Base-by-base conservation (phyloP, 176 grass and related monocot genomes). In the sorghum (Sorghum bicolor) region DNA sequence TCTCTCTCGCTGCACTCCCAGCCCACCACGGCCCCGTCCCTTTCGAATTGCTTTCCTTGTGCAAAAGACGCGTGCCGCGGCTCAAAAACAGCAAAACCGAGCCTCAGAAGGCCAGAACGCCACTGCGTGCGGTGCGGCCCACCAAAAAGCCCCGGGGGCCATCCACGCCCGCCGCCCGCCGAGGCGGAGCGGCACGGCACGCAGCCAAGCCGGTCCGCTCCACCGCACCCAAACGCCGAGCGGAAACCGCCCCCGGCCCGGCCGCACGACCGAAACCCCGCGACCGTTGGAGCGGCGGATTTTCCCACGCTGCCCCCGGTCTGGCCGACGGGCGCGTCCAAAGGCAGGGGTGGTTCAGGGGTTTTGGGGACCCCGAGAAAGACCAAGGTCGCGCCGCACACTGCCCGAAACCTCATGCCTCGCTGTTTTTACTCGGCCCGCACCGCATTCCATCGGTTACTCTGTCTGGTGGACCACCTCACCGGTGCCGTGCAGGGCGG, bases 281-380 rank as follows among this genome's bases (percentile, higher is more conserved):
- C 37, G 75, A 72, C 83, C 75, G 75, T 85, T 79, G 83, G 75
- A 85, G 32, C 2, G 0, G 6, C 3, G 19, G 29, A 8, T n/a
- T 78, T 82, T 1, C 83, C 75, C 12, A 85, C 33, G 17, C 65
- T 85, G 26, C 64, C 83, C 20, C 22, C 0, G 64, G 13, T 15
- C 28, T 7, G 15, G 69, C 10, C 66, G 24, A n/a, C 22, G 36
- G 34, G 38, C 9, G 34, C 0, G 34, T 0, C 20, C 2, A 47
- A 83, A 83, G 80, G 16, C 24, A 2, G 66, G 84, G 88, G 74
- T 8, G 72, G n/a, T 67, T 14, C 5, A 13, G 87, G 87, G n/a
- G 79, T 29, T 67, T 67, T 3, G 72, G 14, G 33, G 64, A 55
- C 9, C 67, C 57, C 67, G 66, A 43, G 24, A 72, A 82, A 78